A percentile compares a stretch with the other conserved stretches of the same genome.
These are phyloP conservation scores for Pseudozyma tsukubaensis DNA, from an alignment of 1,284 basidiomycete genomes.

Conservation along the genomic window DNA sequence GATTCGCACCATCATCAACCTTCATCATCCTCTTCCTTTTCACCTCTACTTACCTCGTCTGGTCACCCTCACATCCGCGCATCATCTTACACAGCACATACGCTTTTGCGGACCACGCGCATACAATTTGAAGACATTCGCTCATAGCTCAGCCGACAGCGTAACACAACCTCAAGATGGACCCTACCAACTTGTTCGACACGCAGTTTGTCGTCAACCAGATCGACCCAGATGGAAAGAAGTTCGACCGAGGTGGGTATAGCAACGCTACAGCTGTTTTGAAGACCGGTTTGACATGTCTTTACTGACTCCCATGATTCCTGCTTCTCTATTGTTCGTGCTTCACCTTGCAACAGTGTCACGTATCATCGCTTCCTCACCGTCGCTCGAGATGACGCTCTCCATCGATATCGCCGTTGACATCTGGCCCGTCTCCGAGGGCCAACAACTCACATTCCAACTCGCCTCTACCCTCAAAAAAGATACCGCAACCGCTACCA, in stretches of 20 bases:
- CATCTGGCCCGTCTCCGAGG: conserved; percentile 70
- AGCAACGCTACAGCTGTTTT: too few relatives aligned
- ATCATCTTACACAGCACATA: not conserved
- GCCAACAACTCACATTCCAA: conserved; percentile 84
- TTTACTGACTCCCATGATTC: not conserved
- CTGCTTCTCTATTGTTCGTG: conserved; percentile 71
- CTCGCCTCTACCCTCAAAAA: conserved; percentile 77
- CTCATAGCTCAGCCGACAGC: not conserved
- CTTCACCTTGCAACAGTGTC: conserved; percentile 37
- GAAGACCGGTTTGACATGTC: too few relatives aligned
- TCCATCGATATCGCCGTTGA: conserved; percentile 74
- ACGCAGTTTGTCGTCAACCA: conserved; percentile 65
- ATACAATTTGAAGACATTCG: not conserved
- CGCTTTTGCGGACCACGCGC: not conserved
- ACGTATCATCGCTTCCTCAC: conserved; percentile 59
- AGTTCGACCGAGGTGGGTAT: conserved; percentile 88
- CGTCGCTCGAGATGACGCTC: conserved; percentile 83
- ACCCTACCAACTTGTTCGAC: conserved; percentile 66
- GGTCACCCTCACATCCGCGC: not conserved
- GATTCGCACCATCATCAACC: not conserved
- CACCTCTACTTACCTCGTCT: not conserved
- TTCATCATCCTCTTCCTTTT: not conserved
- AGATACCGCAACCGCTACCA: conserved; percentile 71
- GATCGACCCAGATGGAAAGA: conserved; percentile 79
- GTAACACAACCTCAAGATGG: conserved; percentile 40